Conservation (phyloP, 805 yeast genomes). For the Wickerhamiella dianesei region DNA sequence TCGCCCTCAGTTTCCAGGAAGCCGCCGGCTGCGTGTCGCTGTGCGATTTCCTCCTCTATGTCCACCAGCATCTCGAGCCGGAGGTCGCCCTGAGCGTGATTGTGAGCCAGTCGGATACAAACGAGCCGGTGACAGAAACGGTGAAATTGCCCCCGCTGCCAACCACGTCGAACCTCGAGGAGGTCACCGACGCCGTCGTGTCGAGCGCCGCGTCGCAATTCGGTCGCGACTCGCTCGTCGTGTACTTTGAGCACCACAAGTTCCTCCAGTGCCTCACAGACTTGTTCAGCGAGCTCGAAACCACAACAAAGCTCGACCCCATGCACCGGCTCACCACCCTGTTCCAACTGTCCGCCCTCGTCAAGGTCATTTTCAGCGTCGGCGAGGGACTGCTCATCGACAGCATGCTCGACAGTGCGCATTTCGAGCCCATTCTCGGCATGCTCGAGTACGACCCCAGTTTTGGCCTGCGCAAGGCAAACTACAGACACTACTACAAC, state of each 20-base stretch:
- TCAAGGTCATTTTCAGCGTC: slow-evolving; percentile 52
- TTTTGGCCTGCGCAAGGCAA: slow-evolving; percentile 65
- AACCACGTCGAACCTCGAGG: slow-evolving; percentile 36
- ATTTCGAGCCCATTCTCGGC: slow-evolving; percentile 52
- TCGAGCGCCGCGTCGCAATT: slow-evolving; percentile 49
- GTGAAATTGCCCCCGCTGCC: slow-evolving; percentile 44
- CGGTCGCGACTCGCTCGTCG: slow-evolving; percentile 46
- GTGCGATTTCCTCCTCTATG: slow-evolving; percentile 65
- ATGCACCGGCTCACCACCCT: slow-evolving; percentile 38
- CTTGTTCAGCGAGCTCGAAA: slow-evolving; percentile 31
- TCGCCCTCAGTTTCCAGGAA: slow-evolving; percentile 86
- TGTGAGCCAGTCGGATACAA: slow-evolving; percentile 18
- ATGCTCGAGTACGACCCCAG: slow-evolving; percentile 81
- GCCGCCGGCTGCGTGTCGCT: slow-evolving; percentile 74
- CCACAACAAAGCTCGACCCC: not conserved
- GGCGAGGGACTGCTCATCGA: slow-evolving; percentile 56
- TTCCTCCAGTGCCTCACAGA: slow-evolving; percentile 41
- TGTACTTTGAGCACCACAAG: slow-evolving; percentile 38
- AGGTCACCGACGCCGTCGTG: slow-evolving; percentile 42
- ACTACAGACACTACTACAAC: slow-evolving; percentile 52
- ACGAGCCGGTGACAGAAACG: slow-evolving; percentile 14
- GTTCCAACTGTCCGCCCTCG: slow-evolving; percentile 54
- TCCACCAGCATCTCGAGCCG: slow-evolving; percentile 48
- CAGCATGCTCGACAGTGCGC: slow-evolving; percentile 38
- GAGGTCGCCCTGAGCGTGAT: slow-evolving; percentile 51